Conservation (phyloP, 192 early-diverging fungal species). For the Rhizoclosmatium sp. region DNA sequence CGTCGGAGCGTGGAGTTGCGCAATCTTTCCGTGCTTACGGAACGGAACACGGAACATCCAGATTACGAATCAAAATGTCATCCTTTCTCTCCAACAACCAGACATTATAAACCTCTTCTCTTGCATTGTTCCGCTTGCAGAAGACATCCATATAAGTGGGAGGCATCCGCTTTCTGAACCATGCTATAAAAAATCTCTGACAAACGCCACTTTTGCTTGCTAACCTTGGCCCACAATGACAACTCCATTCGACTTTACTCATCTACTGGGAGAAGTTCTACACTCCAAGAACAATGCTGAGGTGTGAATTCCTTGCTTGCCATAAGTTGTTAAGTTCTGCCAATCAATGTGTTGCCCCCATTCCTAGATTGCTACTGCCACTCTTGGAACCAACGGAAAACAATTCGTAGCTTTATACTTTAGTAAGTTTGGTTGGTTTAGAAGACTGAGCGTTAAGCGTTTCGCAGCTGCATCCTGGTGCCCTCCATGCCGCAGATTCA, state of each 20-base stretch:
- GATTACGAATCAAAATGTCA: too few species aligned
- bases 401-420: constrained; percentile 5
- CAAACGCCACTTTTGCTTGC: not conserved
- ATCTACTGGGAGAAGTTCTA: not conserved
- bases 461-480: constrained; percentile 15
- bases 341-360: not conserved
- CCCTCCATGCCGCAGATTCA: constrained; percentile 8
- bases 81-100: too few species aligned
- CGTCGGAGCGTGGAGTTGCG: too few species aligned
- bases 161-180: too few species aligned
- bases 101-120: too few species aligned
- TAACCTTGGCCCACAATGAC: not conserved
- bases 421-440: not conserved
- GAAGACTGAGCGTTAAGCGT: not conserved
- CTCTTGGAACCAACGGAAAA: not conserved
- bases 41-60: too few species aligned
- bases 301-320: not conserved
- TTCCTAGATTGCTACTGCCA: not conserved
- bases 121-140: too few species aligned
- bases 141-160: too few species aligned
- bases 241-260: not conserved
- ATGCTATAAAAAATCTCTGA: too few species aligned
- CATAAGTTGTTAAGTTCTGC: not conserved
- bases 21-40: too few species aligned
- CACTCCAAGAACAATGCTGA: not conserved